Evolutionary conservation across 1,284 basidiomycete species (phyloP).

Genomic region (Cerioporus squamosus): DNA sequence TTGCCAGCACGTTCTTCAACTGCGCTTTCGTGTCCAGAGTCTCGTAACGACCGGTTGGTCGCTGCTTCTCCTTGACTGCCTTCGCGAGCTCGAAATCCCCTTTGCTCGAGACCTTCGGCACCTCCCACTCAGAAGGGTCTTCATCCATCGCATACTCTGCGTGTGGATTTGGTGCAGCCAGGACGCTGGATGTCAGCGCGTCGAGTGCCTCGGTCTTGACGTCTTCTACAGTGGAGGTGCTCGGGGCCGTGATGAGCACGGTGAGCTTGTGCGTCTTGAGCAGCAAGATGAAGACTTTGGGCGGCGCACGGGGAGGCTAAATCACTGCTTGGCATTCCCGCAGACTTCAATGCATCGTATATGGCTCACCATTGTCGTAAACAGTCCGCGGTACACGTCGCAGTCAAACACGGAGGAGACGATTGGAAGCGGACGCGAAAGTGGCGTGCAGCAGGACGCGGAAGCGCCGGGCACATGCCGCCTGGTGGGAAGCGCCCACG

Average conservation of each 20-base stretch:
- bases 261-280: slow-evolving; percentile 75
- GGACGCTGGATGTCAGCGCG: slow-evolving; percentile 56
- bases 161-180: slow-evolving; percentile 24
- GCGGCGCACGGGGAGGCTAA: slow-evolving; percentile 41
- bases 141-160: slow-evolving; percentile 34
- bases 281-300: slow-evolving; percentile 65
- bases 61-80: slow-evolving; percentile 53
- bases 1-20: slow-evolving; percentile 54
- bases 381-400: not conserved
- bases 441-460: not conserved
- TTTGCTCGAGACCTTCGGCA: slow-evolving; percentile 48
- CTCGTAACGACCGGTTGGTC: slow-evolving; percentile 54
- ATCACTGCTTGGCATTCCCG: not conserved
- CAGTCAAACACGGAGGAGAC: not conserved
- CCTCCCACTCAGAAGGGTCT: slow-evolving; percentile 29
- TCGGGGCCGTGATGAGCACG: slow-evolving; percentile 59
- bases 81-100: slow-evolving; percentile 72
- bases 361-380: not conserved
- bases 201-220: slow-evolving; percentile 67
- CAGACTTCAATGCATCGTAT: not conserved
- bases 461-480: slow-evolving; percentile 6
- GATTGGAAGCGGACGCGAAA: slow-evolving; percentile 4
- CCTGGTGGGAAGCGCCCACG: slow-evolving; percentile 11
- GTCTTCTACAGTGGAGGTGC: slow-evolving; percentile 54
- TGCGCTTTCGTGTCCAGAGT: slow-evolving; percentile 46